Conservation (phyloP, 2,329 filamentous ascomycete species). For the Aureobasidium sp. region DNA sequence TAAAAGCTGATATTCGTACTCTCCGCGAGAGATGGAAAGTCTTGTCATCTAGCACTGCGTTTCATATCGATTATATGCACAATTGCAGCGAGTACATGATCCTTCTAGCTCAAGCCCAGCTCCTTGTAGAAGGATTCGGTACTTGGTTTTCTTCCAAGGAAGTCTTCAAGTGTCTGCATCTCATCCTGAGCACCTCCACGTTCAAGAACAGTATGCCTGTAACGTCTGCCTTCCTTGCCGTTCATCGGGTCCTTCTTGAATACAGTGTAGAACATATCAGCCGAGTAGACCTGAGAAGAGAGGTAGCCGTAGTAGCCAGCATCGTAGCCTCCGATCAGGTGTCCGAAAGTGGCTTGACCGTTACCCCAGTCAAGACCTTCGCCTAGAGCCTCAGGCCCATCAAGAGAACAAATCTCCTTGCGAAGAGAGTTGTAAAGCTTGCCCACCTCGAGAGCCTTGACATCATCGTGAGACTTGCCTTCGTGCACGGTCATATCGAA, state of each 20-base stretch:
- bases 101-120: conserved; percentile 43
- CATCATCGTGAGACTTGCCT: conserved; percentile 58
- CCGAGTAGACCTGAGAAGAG: conserved; percentile 69
- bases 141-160: conserved; percentile 67
- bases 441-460: conserved; percentile 57
- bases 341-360: conserved; percentile 71
- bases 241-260: conserved; percentile 77
- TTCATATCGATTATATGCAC: no score
- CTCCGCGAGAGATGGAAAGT: no score
- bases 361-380: conserved; percentile 55
- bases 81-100: no score
- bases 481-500: conserved; percentile 79
- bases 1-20: no score
- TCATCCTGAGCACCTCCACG: conserved; percentile 71
- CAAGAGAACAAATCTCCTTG: conserved; percentile 61
- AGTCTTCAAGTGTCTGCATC: conserved; percentile 71
- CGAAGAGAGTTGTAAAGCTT: conserved; percentile 65
- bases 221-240: conserved; percentile 61
- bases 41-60: no score
- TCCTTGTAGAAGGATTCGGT: conserved; percentile 75
- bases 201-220: conserved; percentile 70
- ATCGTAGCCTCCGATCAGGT: conserved; percentile 77
- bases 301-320: conserved; percentile 67
- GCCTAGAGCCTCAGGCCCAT: conserved; percentile 62
- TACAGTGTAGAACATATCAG: conserved; percentile 77